Base-by-base conservation (phyloP, 805 yeast genomes). In the Saturnispora gosingensis region DNA sequence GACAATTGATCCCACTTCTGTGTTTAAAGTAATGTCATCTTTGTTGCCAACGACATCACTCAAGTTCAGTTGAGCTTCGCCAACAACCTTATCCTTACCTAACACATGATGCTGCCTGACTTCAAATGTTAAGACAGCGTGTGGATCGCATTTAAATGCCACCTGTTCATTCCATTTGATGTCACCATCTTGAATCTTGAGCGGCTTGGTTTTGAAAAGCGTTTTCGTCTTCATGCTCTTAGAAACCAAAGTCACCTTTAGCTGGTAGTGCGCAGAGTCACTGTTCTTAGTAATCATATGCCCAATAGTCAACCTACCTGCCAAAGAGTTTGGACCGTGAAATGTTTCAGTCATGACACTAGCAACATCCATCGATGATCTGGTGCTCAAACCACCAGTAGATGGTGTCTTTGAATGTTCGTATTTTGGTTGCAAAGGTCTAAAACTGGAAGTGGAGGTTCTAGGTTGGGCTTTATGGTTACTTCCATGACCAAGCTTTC, bases 91-190 rank as follows among this genome's bases (percentile, higher is more conserved):
- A 58, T 79, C 83, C 61, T 83, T 82, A 38, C 95, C 89, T 58
- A 90, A 75, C 2, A 80, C 76, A 63, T 86, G 93, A 61, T 79
- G 85, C 34, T 82, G 80, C 42, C 79, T 72, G 27, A 87, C 78
- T 40, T 74, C 72, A 60, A 91, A 78, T 3, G 78, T 69, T 42
- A 90, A 60, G 50, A 71, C 74, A 3, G 83, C 82, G 10, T 77
- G 83, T 4, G 81, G 67, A 4, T 83, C 72, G 5, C 91, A 82
- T 60, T 77, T 81, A 71, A 90, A 85, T 4, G 82, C 73, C 54
- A 76, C 72, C 20, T 81, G 71, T 61, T 88, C 96, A 53, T 80
- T 74, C 80, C 84, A 82, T 51, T 65, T 69, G 46, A 72, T 70
- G 1, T 60, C 51, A 1, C 81, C 83, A 13, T 8, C 69, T 67